phyloP scores from a whole-genome alignment of 2,329 filamentous ascomycete species.

The Mycosphaerella sp. region DNA sequence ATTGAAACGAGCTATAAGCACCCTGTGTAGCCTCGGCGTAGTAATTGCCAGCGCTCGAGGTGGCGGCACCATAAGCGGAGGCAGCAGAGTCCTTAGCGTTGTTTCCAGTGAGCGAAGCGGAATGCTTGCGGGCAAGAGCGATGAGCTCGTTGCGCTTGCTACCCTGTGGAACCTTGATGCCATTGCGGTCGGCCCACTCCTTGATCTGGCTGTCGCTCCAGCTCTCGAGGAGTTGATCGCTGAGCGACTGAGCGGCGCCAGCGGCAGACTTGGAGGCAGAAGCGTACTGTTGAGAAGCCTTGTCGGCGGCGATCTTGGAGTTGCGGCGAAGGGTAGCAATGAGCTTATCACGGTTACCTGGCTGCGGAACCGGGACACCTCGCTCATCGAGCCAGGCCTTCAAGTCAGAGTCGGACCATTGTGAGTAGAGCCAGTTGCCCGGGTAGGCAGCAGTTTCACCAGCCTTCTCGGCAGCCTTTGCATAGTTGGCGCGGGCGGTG shows the following conservation, averaged over 20 bases:
- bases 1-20: constrained; percentile 36
- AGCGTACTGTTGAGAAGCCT: constrained; percentile 53
- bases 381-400: constrained; percentile 90
- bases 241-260: constrained; percentile 65
- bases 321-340: constrained; percentile 88
- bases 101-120: constrained; percentile 60
- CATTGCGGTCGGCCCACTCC: constrained; percentile 87
- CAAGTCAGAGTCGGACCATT: constrained; percentile 88
- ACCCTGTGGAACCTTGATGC: constrained; percentile 82
- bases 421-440: constrained; percentile 86
- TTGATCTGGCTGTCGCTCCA: constrained; percentile 91
- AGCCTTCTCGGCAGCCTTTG: constrained; percentile 64
- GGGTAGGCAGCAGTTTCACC: constrained; percentile 81
- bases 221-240: constrained; percentile 76
- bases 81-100: constrained; percentile 37
- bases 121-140: constrained; percentile 82
- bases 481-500: constrained; percentile 74
- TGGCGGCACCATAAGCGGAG: constrained; percentile 42
- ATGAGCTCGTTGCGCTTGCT: constrained; percentile 85
- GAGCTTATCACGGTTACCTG: constrained; percentile 75
- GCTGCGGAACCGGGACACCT: constrained; percentile 80
- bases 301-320: constrained; percentile 51
- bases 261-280: constrained; percentile 53
- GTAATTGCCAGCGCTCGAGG: constrained; percentile 60
- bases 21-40: constrained; percentile 70